Evolutionary conservation across 352 stramenopile species (phyloP).

Genomic region (Globisporangium mamillatum): DNA sequence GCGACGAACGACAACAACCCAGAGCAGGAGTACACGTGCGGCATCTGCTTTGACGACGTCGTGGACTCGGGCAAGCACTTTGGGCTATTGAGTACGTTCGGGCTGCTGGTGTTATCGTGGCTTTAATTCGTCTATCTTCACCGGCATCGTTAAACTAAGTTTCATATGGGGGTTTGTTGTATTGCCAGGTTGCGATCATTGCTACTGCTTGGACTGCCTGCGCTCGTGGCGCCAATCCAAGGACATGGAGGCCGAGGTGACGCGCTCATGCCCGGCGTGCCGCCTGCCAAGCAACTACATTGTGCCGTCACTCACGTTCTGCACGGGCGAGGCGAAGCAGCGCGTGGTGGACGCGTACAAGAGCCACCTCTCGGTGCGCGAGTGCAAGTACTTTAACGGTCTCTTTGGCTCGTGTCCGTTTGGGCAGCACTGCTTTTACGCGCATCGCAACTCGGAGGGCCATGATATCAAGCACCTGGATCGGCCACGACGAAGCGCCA

Average conservation of each 20-base stretch:
- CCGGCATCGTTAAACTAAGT: background rate
- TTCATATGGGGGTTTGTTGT: background rate
- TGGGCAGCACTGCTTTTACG: constrained; percentile 74
- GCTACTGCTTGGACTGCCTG: constrained; percentile 75
- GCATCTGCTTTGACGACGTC: constrained; percentile 84
- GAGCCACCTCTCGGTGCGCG: constrained; percentile 61
- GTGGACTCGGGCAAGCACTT: constrained; percentile 76
- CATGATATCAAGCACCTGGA: constrained; percentile 70
- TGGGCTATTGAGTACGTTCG: constrained; percentile 60
- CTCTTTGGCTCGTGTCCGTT: constrained; percentile 68
- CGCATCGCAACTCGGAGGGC: constrained; percentile 54
- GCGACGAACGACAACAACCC: constrained; percentile 16
- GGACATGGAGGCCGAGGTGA: constrained; percentile 69
- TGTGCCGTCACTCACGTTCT: constrained; percentile 76
- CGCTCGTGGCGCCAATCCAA: constrained; percentile 71
- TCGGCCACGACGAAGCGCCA: constrained; percentile 23
- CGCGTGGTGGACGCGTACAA: constrained; percentile 70
- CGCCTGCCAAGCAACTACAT: constrained; percentile 72
- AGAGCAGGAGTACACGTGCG: constrained; percentile 58
- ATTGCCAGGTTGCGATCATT: constrained; percentile 56
- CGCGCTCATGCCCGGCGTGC: constrained; percentile 62
- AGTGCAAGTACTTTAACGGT: constrained; percentile 83
- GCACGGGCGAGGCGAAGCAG: constrained; percentile 54
- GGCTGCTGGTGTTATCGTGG: background rate
- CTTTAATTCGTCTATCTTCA: background rate